A percentile compares a stretch with the other conserved stretches of the same genome.
These are phyloP conservation scores for Lachnellula arida DNA, from an alignment of 2,329 filamentous ascomycete genomes.

Conservation along the genomic window DNA sequence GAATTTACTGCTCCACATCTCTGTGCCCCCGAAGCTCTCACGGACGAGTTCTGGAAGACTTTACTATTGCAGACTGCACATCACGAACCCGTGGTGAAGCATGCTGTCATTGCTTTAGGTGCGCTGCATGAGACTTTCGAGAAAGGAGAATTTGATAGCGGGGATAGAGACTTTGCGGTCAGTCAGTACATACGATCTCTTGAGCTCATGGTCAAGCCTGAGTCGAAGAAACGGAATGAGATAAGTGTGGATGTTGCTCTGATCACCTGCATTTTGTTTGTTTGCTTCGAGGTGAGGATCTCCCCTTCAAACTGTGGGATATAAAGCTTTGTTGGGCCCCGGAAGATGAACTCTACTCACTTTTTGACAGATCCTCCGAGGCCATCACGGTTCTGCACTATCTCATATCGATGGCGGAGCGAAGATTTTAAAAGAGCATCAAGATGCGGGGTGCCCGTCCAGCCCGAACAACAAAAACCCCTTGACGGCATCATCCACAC, in stretches of 20 bases:
- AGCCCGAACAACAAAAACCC: background rate
- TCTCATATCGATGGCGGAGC: constrained; percentile 17
- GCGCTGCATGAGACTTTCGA: constrained; percentile 18
- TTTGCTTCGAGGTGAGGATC: constrained; percentile 21
- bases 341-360: background rate
- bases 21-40: constrained; percentile 38
- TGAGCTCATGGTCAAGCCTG: constrained; percentile 17
- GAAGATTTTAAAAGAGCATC: constrained; percentile 15
- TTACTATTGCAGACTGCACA: constrained; percentile 58
- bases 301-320: background rate
- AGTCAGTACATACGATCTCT: constrained; percentile 17
- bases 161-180: constrained; percentile 11
- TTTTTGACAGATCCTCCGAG: constrained; percentile 10
- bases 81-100: constrained; percentile 27
- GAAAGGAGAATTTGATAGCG: background rate
- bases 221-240: constrained; percentile 3
- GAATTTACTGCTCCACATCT: constrained; percentile 54
- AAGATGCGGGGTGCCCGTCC: background rate
- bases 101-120: constrained; percentile 19
- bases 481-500: background rate
- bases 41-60: constrained; percentile 57
- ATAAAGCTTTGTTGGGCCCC: background rate
- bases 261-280: constrained; percentile 18
- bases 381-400: constrained; percentile 13
- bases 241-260: constrained; percentile 12